phyloP scores from a whole-genome alignment of 1,284 basidiomycete species.

The Calocybe gambosa region DNA sequence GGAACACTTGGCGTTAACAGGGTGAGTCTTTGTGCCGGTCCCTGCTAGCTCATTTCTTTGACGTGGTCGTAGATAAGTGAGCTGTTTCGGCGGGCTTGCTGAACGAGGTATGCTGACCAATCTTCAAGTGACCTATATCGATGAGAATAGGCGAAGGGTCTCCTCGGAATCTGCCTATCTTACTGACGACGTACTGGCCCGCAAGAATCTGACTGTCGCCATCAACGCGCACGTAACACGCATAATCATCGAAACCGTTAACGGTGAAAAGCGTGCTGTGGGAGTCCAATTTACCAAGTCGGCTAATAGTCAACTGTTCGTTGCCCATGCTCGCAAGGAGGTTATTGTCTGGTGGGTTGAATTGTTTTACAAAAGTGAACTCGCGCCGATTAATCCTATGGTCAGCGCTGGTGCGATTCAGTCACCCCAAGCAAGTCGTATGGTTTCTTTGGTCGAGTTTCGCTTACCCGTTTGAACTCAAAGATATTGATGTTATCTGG shows the following conservation, averaged over 20 bases:
- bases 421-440: slow-evolving; percentile 43
- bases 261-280: slow-evolving; percentile 39
- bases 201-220: slow-evolving; percentile 57
- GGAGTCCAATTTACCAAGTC: slow-evolving; percentile 53
- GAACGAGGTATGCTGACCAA: background rate
- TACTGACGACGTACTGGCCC: slow-evolving; percentile 50
- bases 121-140: slow-evolving; percentile 56
- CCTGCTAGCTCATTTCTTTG: background rate
- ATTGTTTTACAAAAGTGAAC: background rate
- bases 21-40: slow-evolving; percentile 28
- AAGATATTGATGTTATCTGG: slow-evolving; percentile 69
- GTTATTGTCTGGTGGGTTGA: slow-evolving; percentile 53
- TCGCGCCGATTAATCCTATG: slow-evolving; percentile 1
- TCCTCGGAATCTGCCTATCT: slow-evolving; percentile 62
- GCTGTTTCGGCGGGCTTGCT: slow-evolving; percentile 9
- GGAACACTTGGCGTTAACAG: slow-evolving; percentile 48
- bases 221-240: slow-evolving; percentile 48
- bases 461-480: background rate
- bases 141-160: slow-evolving; percentile 42
- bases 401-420: slow-evolving; percentile 57
- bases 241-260: slow-evolving; percentile 49
- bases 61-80: slow-evolving; percentile 30
- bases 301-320: slow-evolving; percentile 30
- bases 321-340: slow-evolving; percentile 47
- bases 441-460: slow-evolving; percentile 9